Evolutionary conservation across 1,284 basidiomycete species (phyloP), one percentile per base, ranked within the genome.

Genomic region (Rhodotorula sp.): DNA sequence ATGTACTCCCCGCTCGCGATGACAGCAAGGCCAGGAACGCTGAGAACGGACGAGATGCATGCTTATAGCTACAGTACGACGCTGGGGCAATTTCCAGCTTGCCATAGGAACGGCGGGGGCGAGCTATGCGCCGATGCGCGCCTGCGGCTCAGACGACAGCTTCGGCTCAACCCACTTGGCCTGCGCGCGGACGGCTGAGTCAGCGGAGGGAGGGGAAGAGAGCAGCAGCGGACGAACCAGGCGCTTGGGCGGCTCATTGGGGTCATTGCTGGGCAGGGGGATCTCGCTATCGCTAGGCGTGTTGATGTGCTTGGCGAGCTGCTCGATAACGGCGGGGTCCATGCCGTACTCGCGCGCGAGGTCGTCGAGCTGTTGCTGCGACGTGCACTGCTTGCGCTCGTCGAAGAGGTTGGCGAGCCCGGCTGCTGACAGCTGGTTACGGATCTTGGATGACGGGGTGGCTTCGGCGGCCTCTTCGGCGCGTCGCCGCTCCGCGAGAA

Each of bases 271-370:
- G 19, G 67, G 66, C 36, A 74, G 51, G 51, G 62, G 34, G 1
- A 74, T 69, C 54, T 46, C 61, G 64, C 70, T 72, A 25, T 69
- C 56, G 50, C 64, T 67, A 29, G 74, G 74, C 41, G 67, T 32
- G 50, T 69, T 74, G 62, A 76, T n/a, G 37, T 66, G 54, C 65
- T 39, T 55, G 12, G 69, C 70, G 15, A 76, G 36, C 46, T 53
- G 22, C 25, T 64, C 59, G 48, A 76, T n/a, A 27, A 71, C 36
- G 29, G 60, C 46, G 12, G 70, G 60, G 34, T 73, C 69, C 54
- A 76, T 72, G n/a, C 71, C 73, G 41, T 75, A 76, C 61, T 72
- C 66, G 51, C 44, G 29, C 44, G 67, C 56, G 25, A 76, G 39
- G 21, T 63, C 59, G 41, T 67, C 70, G n/a, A 68, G 59, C 56